Base-by-base conservation (phyloP, 345 rosid species). In the Rhodamnia rubescens region DNA sequence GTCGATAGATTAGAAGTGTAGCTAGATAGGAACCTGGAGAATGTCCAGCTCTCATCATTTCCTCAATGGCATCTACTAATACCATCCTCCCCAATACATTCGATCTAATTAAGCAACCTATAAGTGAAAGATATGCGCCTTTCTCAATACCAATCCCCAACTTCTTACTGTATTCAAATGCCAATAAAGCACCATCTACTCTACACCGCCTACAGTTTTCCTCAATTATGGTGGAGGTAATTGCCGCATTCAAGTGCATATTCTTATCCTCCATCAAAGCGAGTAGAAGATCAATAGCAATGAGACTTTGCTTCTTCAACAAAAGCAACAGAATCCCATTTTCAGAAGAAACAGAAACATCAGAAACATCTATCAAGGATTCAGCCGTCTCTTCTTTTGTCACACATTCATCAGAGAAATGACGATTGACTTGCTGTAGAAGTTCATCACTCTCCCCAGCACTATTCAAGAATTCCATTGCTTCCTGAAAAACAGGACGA, bases 341-440 rank as follows among this genome's bases (percentile, higher is more conserved):
- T 84, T 94, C 94, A n/a, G 83, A 24, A 29, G 55, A 83, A n/a
- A 53, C 88, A 86, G 90, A 85, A 88, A 83, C 84, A 24, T 81
- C 84, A 87, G 83, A 83, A 75, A 83, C 44, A 78, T 69, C 54
- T 26, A 36, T 44, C 57, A 22, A 69, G 78, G 47, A 56, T 51
- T 87, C 90, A 51, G 82, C 69, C 2, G 61, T 84, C 80, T 86
- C 91, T 10, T 56, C 86, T 50, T 85, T 80, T 52, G 75, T 44
- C 21, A 80, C 36, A 53, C 82, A 85, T 85, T 94, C 92, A 44
- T 74, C 78, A 29, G 88, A 90, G 58, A 93, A 90, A 90, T 95
- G 98, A 24, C 92, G 96, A 91, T 93, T 92, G 83, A 93, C 95
- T 90, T 93, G 89, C 89, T 92, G 82, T 75, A 96, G 90, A 47